These are phyloP conservation scores for Xylaria acuta DNA, from an alignment of 495 filamentous ascomycete genomes.

Conservation along the genomic window DNA sequence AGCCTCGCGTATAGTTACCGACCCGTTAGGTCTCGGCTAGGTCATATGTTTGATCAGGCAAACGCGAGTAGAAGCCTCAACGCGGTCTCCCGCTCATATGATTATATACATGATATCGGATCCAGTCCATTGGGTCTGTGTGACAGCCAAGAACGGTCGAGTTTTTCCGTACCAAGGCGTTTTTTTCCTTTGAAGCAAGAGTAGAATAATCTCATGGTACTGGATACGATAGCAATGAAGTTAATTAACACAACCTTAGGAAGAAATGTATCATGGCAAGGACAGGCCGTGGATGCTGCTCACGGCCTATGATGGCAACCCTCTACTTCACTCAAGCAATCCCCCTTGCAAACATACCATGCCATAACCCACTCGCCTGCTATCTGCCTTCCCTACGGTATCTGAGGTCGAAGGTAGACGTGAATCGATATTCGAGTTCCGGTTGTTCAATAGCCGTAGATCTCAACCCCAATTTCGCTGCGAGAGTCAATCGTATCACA, in stretches of 20 bases:
- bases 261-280: neutral
- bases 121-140: no score
- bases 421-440: neutral
- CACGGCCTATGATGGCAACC: neutral
- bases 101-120: no score
- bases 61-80: no score
- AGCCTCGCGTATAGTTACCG: no score
- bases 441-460: neutral
- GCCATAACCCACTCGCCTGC: neutral
- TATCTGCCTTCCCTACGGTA: neutral
- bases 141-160: neutral
- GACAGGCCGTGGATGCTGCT: neutral
- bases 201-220: neutral
- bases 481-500: neutral
- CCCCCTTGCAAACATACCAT: no score
- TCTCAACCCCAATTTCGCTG: neutral
- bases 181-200: neutral
- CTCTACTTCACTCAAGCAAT: neutral
- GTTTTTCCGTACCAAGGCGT: constrained; percentile 7
- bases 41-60: no score
- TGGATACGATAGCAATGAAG: neutral
- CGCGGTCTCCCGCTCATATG: no score
- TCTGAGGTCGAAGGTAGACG: neutral
- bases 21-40: no score
- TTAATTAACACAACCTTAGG: no score